phyloP scores from a whole-genome alignment of 805 yeast species.

The Hanseniaspora pseudoguilliermondii region DNA sequence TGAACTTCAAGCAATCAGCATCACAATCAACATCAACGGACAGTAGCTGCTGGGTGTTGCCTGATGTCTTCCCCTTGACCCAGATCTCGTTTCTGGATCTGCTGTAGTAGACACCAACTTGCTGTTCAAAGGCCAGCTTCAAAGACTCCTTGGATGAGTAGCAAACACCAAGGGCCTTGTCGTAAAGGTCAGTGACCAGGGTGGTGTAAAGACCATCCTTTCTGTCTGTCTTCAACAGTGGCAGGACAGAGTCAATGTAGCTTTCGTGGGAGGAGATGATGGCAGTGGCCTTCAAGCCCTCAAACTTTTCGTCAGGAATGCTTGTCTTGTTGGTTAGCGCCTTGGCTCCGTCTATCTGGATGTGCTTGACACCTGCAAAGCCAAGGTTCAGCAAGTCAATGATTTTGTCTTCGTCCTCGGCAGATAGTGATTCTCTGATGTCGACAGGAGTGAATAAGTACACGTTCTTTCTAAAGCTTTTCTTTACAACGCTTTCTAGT shows the following conservation, averaged over 20 bases:
- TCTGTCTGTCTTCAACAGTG: slow-evolving; percentile 64
- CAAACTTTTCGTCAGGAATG: slow-evolving; percentile 7
- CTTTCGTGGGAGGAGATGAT: slow-evolving; percentile 2
- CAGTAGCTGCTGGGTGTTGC: slow-evolving; percentile 73
- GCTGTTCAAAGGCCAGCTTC: slow-evolving; percentile 63
- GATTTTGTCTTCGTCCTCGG: slow-evolving; percentile 3
- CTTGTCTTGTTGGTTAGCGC: neutral
- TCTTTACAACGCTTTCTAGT: slow-evolving; percentile 17
- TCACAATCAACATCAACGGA: slow-evolving; percentile 75
- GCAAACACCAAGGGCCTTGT: slow-evolving; percentile 75
- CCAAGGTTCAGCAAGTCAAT: slow-evolving; percentile 51
- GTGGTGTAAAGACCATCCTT: slow-evolving; percentile 77
- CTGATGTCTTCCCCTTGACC: slow-evolving; percentile 95
- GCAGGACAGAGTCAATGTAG: slow-evolving; percentile 26
- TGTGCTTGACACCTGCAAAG: slow-evolving; percentile 23
- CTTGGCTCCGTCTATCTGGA: neutral
- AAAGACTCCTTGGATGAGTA: slow-evolving; percentile 80
- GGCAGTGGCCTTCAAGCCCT: neutral
- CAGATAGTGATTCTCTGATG: slow-evolving; percentile 23
- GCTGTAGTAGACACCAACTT: slow-evolving; percentile 86
- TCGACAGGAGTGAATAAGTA: slow-evolving; percentile 15
- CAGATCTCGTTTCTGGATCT: slow-evolving; percentile 79
- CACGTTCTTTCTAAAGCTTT: slow-evolving; percentile 13
- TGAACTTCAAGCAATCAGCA: slow-evolving; percentile 75
- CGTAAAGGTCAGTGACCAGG: slow-evolving; percentile 55